A percentile compares a stretch with the other conserved stretches of the same genome.
phyloP scores from a whole-genome alignment of 352 stramenopile genomes.

The Pythium coloratum region DNA sequence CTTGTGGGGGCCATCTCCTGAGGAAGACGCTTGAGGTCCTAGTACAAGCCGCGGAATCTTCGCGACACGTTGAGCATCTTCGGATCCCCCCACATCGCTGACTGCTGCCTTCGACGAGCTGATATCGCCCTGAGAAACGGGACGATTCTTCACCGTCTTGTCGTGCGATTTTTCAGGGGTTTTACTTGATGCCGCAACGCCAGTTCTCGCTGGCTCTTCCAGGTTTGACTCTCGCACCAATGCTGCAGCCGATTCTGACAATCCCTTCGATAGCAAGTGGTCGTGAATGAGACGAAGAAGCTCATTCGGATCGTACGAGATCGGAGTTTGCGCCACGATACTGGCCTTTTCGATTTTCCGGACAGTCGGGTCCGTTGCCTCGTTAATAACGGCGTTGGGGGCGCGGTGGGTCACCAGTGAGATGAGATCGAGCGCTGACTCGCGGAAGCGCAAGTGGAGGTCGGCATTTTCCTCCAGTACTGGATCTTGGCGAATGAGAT shows the following conservation, averaged over 20 bases:
- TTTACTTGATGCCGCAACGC: neutral
- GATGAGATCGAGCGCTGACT: slow-evolving; percentile 87
- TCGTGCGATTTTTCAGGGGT: slow-evolving; percentile 17
- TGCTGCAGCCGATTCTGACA: slow-evolving; percentile 51
- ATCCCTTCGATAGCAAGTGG: slow-evolving; percentile 78
- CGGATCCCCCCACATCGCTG: neutral
- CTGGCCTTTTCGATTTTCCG: slow-evolving; percentile 89
- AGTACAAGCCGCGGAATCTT: neutral
- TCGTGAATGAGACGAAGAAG: slow-evolving; percentile 81
- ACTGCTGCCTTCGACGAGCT: neutral
- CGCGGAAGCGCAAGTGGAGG: slow-evolving; percentile 83
- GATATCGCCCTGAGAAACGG: neutral
- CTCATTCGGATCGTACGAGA: slow-evolving; percentile 85
- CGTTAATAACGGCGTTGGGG: slow-evolving; percentile 83
- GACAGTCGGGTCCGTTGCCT: slow-evolving; percentile 84
- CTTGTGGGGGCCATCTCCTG: neutral
- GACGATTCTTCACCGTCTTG: neutral
- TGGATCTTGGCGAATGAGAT: slow-evolving; percentile 84
- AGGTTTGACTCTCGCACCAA: slow-evolving; percentile 55
- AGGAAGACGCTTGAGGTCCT: neutral
- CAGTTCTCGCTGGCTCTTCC: slow-evolving; percentile 9
- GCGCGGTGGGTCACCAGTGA: slow-evolving; percentile 83
- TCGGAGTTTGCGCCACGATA: slow-evolving; percentile 86
- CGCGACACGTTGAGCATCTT: neutral
- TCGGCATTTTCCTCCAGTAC: slow-evolving; percentile 86